A percentile compares a stretch with the other conserved stretches of the same genome.
phyloP scores from a whole-genome alignment of 495 filamentous ascomycete genomes.

The Aspergillus panamensis region DNA sequence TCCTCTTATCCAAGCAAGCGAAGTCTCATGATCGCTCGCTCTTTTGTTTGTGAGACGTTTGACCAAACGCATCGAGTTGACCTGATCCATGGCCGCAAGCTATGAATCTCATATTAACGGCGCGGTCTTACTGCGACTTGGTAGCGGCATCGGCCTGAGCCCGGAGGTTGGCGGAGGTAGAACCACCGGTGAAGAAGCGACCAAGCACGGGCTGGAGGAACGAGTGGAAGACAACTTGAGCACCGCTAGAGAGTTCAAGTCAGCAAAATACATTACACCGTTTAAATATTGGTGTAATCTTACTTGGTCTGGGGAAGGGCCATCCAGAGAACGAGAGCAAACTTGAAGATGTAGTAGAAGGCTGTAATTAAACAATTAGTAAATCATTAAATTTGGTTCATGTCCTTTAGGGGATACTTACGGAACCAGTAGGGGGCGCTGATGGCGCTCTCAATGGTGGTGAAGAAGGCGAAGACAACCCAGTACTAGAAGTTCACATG shows the following conservation, averaged over 20 bases:
- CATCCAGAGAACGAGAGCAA: constrained; percentile 94
- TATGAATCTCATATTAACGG: constrained; percentile 9
- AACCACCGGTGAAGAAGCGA: constrained; percentile 78
- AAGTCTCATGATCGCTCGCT: constrained; percentile 13
- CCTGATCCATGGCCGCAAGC: constrained; percentile 7
- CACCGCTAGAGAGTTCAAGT: constrained; percentile 61
- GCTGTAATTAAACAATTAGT: constrained; percentile 41
- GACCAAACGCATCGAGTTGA: constrained; percentile 17
- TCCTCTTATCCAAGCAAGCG: constrained; percentile 7
- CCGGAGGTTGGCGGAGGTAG: constrained; percentile 83
- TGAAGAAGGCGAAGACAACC: constrained; percentile 93
- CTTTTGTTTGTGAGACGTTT: constrained; percentile 4
- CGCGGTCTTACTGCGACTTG: constrained; percentile 42
- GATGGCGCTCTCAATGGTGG: constrained; percentile 87
- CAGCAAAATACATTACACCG: neutral
- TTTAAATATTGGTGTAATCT: constrained; percentile 27
- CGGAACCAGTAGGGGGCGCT: constrained; percentile 98
- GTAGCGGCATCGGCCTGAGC: constrained; percentile 78
- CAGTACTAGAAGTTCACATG: constrained; percentile 67
- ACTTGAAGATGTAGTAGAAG: constrained; percentile 99
- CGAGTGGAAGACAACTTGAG: constrained; percentile 93
- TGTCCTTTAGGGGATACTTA: constrained; percentile 33
- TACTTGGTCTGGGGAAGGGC: constrained; percentile 91
- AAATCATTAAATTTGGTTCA: neutral
- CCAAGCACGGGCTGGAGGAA: constrained; percentile 87